Conservation (phyloP, 139 green algal species). For the Chloropicon primus region DNA sequence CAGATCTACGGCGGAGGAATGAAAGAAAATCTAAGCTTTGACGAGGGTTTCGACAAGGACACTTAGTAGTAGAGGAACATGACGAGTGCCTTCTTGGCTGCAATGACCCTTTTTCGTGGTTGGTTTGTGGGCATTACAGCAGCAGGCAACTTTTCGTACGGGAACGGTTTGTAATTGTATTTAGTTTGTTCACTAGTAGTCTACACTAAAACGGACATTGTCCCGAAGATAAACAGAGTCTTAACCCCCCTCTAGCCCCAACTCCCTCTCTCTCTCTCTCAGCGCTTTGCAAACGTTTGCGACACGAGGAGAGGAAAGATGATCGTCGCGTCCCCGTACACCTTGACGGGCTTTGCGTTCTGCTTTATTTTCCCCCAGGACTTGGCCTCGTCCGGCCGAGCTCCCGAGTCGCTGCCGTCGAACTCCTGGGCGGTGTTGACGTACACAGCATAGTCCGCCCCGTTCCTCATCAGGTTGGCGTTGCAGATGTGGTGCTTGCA, state of each 20-base stretch:
- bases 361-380: constrained; percentile 92
- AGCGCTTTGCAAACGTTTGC: constrained; percentile 82
- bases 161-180: too few relatives aligned
- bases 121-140: too few relatives aligned
- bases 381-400: constrained; percentile 86
- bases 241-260: too few relatives aligned
- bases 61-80: too few relatives aligned
- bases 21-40: not conserved
- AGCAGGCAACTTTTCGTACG: too few relatives aligned
- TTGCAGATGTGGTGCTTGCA: constrained; percentile 98
- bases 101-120: too few relatives aligned
- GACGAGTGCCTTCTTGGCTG: too few relatives aligned
- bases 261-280: too few relatives aligned
- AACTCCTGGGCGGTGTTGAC: constrained; percentile 90
- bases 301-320: constrained; percentile 85
- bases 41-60: too few relatives aligned
- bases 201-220: too few relatives aligned
- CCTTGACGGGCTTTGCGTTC: constrained; percentile 62
- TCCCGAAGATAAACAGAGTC: too few relatives aligned
- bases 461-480: constrained; percentile 97
- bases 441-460: constrained; percentile 75
- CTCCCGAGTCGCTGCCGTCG: constrained; percentile 84
- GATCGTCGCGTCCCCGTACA: constrained; percentile 84
- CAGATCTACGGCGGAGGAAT: not conserved
- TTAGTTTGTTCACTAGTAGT: too few relatives aligned